phyloP scores from a whole-genome alignment of 1,284 basidiomycete species.

The Mycosarcoma maydis region DNA sequence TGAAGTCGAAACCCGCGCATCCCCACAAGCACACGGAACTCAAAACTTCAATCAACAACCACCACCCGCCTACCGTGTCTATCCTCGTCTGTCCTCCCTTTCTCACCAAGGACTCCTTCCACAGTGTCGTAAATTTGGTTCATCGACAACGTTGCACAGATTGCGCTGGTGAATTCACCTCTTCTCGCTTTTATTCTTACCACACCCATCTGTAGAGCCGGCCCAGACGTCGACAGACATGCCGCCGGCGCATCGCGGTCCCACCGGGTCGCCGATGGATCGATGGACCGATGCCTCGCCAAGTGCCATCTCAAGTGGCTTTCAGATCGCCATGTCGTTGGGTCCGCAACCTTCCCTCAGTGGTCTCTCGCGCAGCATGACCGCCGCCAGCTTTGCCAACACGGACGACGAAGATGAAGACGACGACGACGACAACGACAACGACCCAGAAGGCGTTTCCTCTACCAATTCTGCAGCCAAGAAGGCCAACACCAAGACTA shows the following conservation, averaged over 20 bases:
- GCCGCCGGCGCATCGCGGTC: constrained; percentile 51
- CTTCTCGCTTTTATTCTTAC: no score
- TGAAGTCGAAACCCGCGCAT: no score
- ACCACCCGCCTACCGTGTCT: no score
- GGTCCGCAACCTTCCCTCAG: constrained; percentile 50
- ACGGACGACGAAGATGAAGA: constrained; percentile 48
- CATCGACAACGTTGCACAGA: no score
- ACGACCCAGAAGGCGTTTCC: constrained; percentile 34
- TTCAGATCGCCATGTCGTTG: constrained; percentile 50
- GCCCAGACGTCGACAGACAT: constrained; percentile 11
- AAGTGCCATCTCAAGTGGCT: constrained; percentile 51
- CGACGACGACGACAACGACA: constrained; percentile 47
- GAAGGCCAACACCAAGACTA: constrained; percentile 24
- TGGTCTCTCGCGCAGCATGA: constrained; percentile 12
- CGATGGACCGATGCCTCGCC: constrained; percentile 55
- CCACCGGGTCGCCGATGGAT: constrained; percentile 53
- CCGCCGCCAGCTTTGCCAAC: constrained; percentile 19
- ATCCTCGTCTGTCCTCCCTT: no score
- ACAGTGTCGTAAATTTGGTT: no score
- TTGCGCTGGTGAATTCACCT: no score
- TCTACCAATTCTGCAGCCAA: constrained; percentile 17
- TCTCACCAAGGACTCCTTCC: no score
- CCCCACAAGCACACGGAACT: no score
- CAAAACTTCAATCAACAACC: no score
- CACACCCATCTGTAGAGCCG: no score